A percentile compares a stretch with the other conserved stretches of the same genome.
Conservation (phyloP, 2,329 filamentous ascomycete genomes). For the Diaporthe sp. region DNA sequence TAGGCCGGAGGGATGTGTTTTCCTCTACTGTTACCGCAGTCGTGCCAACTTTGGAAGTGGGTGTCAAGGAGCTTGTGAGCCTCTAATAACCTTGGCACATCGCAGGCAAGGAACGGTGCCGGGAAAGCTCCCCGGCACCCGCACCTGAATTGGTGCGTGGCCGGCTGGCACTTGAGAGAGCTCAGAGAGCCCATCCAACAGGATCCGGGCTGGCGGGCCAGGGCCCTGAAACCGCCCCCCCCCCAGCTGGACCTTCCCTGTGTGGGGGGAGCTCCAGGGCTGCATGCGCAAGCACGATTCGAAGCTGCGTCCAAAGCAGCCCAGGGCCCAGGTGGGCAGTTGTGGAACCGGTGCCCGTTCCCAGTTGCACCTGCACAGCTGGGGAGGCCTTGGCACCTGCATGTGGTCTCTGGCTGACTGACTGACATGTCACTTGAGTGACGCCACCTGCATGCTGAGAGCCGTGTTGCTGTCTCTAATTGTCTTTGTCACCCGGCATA, state of each 20-base stretch:
- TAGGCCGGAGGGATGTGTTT: neutral
- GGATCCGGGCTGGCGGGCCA: neutral
- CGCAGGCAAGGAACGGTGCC: conserved; percentile 5
- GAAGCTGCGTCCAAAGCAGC: conserved; percentile 3
- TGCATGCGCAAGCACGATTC: conserved; percentile 6
- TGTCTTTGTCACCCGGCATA: neutral
- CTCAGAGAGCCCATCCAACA: neutral
- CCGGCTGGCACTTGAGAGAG: neutral
- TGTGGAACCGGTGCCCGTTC: neutral
- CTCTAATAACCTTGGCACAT: conserved; percentile 1
- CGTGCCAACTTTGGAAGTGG: neutral
- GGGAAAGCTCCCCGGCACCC: neutral
- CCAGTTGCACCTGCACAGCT: neutral
- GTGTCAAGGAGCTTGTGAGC: neutral
- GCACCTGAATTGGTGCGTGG: neutral
- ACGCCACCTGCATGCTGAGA: conserved; percentile 5
- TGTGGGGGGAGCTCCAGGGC: conserved; percentile 3
- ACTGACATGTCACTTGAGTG: conserved; percentile 23
- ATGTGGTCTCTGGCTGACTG: neutral
- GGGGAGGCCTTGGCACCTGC: conserved; percentile 11
- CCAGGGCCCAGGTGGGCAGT: neutral
- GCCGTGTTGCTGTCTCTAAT: neutral
- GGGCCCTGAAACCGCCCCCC: conserved; percentile 19
- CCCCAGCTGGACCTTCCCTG: neutral
- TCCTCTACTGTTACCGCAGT: neutral